A percentile compares a stretch with the other conserved stretches of the same genome.
phyloP scores from a whole-genome alignment of 208 protist species.

The Sergeia podlipaevii region DNA sequence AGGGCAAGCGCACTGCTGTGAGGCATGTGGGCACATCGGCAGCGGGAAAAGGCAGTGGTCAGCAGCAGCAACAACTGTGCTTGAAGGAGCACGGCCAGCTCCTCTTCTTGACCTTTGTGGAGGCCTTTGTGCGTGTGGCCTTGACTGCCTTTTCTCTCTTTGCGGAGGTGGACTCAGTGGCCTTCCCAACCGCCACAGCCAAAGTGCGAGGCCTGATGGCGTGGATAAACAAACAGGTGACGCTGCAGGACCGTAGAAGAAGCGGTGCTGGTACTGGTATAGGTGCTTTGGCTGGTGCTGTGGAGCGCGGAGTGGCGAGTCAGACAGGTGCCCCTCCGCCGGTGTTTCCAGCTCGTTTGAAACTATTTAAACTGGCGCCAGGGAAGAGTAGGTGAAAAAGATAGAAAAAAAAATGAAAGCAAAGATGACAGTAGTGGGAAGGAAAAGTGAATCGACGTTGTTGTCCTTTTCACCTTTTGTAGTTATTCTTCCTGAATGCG shows the following conservation, averaged over 20 bases:
- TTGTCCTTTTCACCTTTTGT: no score
- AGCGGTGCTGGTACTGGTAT: not conserved
- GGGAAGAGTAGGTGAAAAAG: no score
- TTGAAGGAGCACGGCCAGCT: slow-evolving; percentile 26
- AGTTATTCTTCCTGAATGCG: no score
- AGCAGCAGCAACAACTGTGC: slow-evolving; percentile 4
- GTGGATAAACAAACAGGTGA: slow-evolving; percentile 69
- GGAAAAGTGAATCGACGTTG: no score
- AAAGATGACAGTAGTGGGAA: no score
- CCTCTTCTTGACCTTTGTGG: slow-evolving; percentile 55
- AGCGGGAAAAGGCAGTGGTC: slow-evolving; percentile 1
- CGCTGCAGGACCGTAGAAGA: not conserved
- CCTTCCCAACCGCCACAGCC: slow-evolving; percentile 50
- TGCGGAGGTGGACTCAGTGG: slow-evolving; percentile 14
- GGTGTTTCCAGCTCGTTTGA: no score
- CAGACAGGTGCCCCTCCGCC: no score
- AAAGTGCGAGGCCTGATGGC: slow-evolving; percentile 61
- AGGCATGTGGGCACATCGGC: not conserved
- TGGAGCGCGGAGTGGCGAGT: no score
- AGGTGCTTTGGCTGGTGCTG: not conserved
- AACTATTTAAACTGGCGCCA: no score
- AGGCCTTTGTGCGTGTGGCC: slow-evolving; percentile 70
- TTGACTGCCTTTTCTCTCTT: slow-evolving; percentile 64
- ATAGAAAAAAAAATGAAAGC: no score
- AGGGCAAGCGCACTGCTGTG: not conserved